Conservation (phyloP, 179 eudicot species). For the Beta macrorhiza region DNA sequence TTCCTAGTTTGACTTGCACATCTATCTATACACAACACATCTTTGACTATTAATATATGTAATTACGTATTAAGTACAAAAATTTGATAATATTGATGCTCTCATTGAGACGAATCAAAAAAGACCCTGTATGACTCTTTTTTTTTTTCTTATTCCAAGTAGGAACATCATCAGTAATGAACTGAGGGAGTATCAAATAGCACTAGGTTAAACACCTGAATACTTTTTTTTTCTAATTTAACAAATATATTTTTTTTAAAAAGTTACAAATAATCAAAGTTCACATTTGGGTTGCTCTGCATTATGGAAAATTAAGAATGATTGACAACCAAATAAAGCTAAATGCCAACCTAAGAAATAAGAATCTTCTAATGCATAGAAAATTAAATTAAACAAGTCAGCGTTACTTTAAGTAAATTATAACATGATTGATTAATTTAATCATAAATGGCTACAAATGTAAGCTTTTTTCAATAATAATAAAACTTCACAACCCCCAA, state of each 20-base stretch:
- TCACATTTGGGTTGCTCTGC: not conserved
- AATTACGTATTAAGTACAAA: too few species aligned
- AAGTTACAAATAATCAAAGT: not conserved
- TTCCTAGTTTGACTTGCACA: too few species aligned
- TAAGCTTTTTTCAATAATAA: slow-evolving; percentile 19
- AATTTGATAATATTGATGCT: too few species aligned
- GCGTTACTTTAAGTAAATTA: not conserved
- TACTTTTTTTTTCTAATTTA: not conserved
- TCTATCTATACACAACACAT: too few species aligned
- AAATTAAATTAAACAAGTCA: slow-evolving; percentile 3
- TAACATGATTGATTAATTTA: not conserved
- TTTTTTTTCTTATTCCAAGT: too few species aligned
- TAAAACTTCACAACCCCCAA: slow-evolving; percentile 15
- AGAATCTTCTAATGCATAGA: slow-evolving; percentile 29
- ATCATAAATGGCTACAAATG: slow-evolving; percentile 12
- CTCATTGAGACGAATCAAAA: too few species aligned
- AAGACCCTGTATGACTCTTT: too few species aligned
- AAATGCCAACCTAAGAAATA: slow-evolving; percentile 21
- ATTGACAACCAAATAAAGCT: slow-evolving; percentile 21
- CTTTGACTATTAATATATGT: too few species aligned
- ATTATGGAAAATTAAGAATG: not conserved
- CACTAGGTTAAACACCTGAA: too few species aligned
- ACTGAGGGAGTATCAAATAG: too few species aligned
- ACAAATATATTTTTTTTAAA: not conserved
- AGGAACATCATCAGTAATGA: too few species aligned